These are phyloP conservation scores for Parastagonospora nodorum DNA, from an alignment of 2,329 filamentous ascomycete genomes.

Conservation along the genomic window DNA sequence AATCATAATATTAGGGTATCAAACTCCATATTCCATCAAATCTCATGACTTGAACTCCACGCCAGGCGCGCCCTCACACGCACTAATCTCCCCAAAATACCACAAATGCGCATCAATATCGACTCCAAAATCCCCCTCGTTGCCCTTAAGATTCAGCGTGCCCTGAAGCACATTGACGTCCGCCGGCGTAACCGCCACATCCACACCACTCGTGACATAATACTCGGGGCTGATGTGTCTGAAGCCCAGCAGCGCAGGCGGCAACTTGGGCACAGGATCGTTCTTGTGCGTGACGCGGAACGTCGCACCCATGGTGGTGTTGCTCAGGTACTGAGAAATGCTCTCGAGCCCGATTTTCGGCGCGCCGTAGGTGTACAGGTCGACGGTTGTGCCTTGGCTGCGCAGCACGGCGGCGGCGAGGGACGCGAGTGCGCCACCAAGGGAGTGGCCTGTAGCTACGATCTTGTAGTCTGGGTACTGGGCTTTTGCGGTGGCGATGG, in stretches of 20 bases:
- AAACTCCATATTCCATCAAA: neutral
- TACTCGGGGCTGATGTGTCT: conserved; percentile 73
- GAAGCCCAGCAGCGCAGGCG: conserved; percentile 65
- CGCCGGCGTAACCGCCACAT: conserved; percentile 15
- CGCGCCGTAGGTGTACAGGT: conserved; percentile 70
- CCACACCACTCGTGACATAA: conserved; percentile 48
- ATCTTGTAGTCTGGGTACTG: conserved; percentile 60
- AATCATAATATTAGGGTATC: neutral
- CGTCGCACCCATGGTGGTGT: conserved; percentile 57
- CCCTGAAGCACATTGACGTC: conserved; percentile 31
- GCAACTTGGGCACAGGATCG: conserved; percentile 72
- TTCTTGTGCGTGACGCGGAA: conserved; percentile 70
- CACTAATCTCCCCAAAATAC: conserved; percentile 45
- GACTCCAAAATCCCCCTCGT: conserved; percentile 33
- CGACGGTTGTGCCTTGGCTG: conserved; percentile 52
- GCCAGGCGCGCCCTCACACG: conserved; percentile 33
- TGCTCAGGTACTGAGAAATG: conserved; percentile 60
- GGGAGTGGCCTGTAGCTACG: conserved; percentile 69
- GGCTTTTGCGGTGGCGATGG: conserved; percentile 51
- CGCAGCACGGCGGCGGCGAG: conserved; percentile 64
- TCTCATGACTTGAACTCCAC: conserved; percentile 30
- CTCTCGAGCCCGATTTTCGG: conserved; percentile 67
- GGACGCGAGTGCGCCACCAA: conserved; percentile 68
- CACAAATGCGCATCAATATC: conserved; percentile 40
- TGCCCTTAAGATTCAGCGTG: conserved; percentile 29